Evolutionary conservation across 371 early-diverging fungal genomes (phyloP).

Genomic region (Umbelopsis sp.): DNA sequence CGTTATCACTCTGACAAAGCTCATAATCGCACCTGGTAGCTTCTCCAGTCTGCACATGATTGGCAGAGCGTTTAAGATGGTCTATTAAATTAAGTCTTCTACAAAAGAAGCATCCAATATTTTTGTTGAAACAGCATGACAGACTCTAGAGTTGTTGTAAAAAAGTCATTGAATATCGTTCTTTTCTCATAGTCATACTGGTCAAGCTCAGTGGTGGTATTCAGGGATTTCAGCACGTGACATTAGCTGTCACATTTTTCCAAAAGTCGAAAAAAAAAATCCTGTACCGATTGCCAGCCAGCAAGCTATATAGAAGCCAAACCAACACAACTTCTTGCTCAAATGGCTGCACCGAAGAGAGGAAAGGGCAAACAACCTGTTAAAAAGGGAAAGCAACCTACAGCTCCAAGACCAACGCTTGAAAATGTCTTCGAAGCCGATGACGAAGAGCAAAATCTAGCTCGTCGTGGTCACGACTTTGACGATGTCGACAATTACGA

Average conservation of each 20-base stretch:
- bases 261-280: background rate
- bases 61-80: too few relatives aligned
- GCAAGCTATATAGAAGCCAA: background rate
- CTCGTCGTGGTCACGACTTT: constrained; percentile 60
- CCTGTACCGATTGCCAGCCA: background rate
- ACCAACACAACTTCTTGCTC: background rate
- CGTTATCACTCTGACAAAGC: too few relatives aligned
- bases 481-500: constrained; percentile 82
- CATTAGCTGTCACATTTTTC: background rate
- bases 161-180: too few relatives aligned
- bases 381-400: constrained; percentile 2
- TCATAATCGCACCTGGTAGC: too few relatives aligned
- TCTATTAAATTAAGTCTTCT: too few relatives aligned
- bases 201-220: too few relatives aligned
- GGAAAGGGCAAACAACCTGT: background rate
- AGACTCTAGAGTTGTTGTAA: too few relatives aligned
- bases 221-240: background rate
- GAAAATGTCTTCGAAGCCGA: constrained; percentile 59
- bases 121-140: too few relatives aligned
- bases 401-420: background rate
- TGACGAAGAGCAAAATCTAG: constrained; percentile 51
- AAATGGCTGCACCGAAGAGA: constrained; percentile 16
- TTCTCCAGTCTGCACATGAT: too few relatives aligned
- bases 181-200: too few relatives aligned
- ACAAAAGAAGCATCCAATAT: too few relatives aligned